phyloP scores from a whole-genome alignment of 768 basidiomycete genomes.

The Boletus insuetus region DNA sequence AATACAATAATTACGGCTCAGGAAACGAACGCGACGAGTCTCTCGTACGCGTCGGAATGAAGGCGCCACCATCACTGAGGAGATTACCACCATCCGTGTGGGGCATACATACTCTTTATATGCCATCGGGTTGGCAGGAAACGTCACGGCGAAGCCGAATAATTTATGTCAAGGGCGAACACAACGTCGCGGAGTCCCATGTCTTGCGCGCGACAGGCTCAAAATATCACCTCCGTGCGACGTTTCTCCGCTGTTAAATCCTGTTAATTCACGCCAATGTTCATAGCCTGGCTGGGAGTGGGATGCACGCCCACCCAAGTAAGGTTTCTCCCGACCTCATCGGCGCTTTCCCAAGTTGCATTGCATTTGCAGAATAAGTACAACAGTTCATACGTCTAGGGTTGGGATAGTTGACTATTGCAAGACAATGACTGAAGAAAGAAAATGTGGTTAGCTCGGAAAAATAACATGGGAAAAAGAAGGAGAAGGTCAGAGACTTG shows the following conservation, averaged over 20 bases:
- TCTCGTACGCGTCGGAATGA: slow-evolving; percentile 15
- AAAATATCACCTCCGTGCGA: background rate
- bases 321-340: background rate
- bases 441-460: slow-evolving; percentile 16
- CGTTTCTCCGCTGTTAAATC: background rate
- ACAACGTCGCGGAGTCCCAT: background rate
- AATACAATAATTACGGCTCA: slow-evolving; percentile 18
- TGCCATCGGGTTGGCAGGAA: background rate
- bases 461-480: background rate
- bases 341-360: slow-evolving; percentile 2
- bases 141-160: background rate
- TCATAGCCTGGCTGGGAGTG: background rate
- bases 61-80: slow-evolving; percentile 18
- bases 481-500: slow-evolving; percentile 64
- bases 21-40: slow-evolving; percentile 8
- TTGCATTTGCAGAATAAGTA: slow-evolving; percentile 14
- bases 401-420: too few species aligned
- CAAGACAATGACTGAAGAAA: background rate
- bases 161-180: slow-evolving; percentile 1
- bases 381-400: slow-evolving; percentile 8
- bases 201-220: background rate
- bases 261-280: background rate
- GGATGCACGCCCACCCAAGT: background rate
- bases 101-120: slow-evolving; percentile 1
- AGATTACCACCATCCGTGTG: slow-evolving; percentile 1